These are phyloP conservation scores for Phaeosphaeriaceae sp. DNA, from an alignment of 2,329 filamentous ascomycete genomes.

Conservation along the genomic window DNA sequence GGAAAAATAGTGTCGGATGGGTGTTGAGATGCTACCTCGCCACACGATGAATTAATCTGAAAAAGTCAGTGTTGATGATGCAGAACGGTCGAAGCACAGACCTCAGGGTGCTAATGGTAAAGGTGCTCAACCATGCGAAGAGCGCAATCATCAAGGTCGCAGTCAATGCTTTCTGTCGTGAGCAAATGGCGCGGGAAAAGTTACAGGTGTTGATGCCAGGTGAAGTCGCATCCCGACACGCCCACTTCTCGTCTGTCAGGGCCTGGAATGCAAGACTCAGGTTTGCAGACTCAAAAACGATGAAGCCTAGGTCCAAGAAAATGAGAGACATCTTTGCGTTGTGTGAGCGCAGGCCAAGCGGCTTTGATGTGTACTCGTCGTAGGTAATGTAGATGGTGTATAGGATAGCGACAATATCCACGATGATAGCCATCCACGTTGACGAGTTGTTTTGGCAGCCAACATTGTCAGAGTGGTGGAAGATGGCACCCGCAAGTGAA, in stretches of 20 bases:
- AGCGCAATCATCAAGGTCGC: slow-evolving; percentile 81
- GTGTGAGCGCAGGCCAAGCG: slow-evolving; percentile 82
- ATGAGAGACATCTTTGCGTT: slow-evolving; percentile 88
- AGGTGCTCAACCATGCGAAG: slow-evolving; percentile 88
- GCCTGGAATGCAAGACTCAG: slow-evolving; percentile 88
- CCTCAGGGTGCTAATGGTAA: slow-evolving; percentile 72
- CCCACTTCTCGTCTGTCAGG: slow-evolving; percentile 68
- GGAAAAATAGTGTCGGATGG: not conserved
- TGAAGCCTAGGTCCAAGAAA: slow-evolving; percentile 92
- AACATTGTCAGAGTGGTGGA: slow-evolving; percentile 54
- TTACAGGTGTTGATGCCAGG: slow-evolving; percentile 18
- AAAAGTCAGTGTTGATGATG: slow-evolving; percentile 9
- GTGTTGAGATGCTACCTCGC: slow-evolving; percentile 32
- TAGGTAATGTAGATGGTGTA: slow-evolving; percentile 94
- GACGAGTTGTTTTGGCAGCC: slow-evolving; percentile 62
- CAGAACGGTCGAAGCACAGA: slow-evolving; percentile 12
- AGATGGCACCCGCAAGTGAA: slow-evolving; percentile 78
- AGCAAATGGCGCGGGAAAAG: slow-evolving; percentile 59
- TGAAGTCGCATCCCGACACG: slow-evolving; percentile 44
- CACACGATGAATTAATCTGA: slow-evolving; percentile 38
- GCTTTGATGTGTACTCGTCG: slow-evolving; percentile 95
- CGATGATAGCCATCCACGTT: slow-evolving; percentile 84
- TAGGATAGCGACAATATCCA: slow-evolving; percentile 86
- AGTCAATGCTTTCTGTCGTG: slow-evolving; percentile 73
- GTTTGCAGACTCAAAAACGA: slow-evolving; percentile 96